A percentile compares a stretch with the other conserved stretches of the same genome.
Evolutionary conservation across 2,329 filamentous ascomycete species (phyloP).

Genomic region (Paradendryphiella salina): DNA sequence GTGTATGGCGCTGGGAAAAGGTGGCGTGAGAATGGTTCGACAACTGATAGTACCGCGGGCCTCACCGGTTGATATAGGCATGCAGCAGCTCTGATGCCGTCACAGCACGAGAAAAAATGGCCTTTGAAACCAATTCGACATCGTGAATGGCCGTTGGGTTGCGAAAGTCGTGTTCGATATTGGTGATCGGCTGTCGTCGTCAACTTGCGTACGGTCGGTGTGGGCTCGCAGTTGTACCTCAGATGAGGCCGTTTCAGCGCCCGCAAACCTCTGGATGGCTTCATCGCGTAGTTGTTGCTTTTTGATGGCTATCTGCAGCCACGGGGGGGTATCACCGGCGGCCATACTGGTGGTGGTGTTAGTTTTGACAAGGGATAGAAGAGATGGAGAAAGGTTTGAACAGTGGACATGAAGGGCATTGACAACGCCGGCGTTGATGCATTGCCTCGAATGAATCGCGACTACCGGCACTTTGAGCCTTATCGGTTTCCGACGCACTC

Average conservation of each 20-base stretch:
- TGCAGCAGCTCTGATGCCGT: conserved; percentile 35
- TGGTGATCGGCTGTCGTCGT: conserved; percentile 22
- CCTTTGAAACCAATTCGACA: conserved; percentile 26
- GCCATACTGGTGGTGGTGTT: conserved; percentile 15
- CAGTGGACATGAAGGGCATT: too few relatives aligned
- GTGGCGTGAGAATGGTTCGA: conserved; percentile 45
- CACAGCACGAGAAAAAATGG: conserved; percentile 33
- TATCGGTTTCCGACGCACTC: too few relatives aligned
- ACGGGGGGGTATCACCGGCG: conserved; percentile 21
- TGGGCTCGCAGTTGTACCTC: conserved; percentile 8
- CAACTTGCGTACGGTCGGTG: conserved; percentile 1
- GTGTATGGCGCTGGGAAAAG: conserved; percentile 30
- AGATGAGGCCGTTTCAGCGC: conserved; percentile 5
- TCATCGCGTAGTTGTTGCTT: conserved; percentile 35
- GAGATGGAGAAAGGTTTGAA: not conserved
- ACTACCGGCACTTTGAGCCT: too few relatives aligned
- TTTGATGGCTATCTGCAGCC: conserved; percentile 31
- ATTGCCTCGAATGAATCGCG: too few relatives aligned
- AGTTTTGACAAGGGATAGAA: not conserved
- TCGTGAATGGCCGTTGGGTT: conserved; percentile 20
- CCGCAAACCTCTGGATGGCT: conserved; percentile 29
- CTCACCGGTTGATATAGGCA: conserved; percentile 40
- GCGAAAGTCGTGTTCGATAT: conserved; percentile 2
- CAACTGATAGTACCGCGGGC: conserved; percentile 9
- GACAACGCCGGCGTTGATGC: too few relatives aligned